Evolutionary conservation across 805 yeast species (phyloP).

Genomic region (Pichia scutulata): DNA sequence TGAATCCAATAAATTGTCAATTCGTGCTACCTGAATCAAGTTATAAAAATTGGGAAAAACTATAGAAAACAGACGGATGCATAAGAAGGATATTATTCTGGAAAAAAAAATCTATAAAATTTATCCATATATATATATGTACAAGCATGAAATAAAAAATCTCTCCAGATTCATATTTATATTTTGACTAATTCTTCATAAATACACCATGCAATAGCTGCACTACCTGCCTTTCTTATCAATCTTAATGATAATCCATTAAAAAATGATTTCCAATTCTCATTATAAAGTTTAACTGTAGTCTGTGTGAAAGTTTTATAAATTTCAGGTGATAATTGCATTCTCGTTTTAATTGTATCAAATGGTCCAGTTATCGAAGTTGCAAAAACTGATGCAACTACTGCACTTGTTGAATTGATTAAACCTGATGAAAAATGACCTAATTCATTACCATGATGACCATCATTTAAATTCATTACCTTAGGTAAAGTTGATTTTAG

Average conservation of each 20-base stretch:
- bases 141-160: too few species aligned
- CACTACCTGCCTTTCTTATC: conserved; percentile 78
- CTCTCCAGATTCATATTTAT: too few species aligned
- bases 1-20: conserved; percentile 14
- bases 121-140: too few species aligned
- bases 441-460: conserved; percentile 8
- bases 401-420: conserved; percentile 71
- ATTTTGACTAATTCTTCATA: conserved; percentile 75
- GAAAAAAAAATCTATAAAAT: not conserved
- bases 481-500: conserved; percentile 51
- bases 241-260: conserved; percentile 79
- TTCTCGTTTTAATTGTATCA: conserved; percentile 86
- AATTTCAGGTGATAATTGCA: conserved; percentile 60
- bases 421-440: conserved; percentile 32
- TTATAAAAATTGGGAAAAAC: conserved; percentile 13
- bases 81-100: not conserved
- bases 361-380: conserved; percentile 90
- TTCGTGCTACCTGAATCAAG: conserved; percentile 21
- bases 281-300: conserved; percentile 33
- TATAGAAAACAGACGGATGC: not conserved
- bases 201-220: conserved; percentile 96
- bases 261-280: conserved; percentile 51
- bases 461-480: conserved; percentile 19
- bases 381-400: conserved; percentile 67
- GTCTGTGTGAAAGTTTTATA: conserved; percentile 39